Base-by-base conservation (phyloP, 805 yeast genomes). In the Saturnispora hagleri region DNA sequence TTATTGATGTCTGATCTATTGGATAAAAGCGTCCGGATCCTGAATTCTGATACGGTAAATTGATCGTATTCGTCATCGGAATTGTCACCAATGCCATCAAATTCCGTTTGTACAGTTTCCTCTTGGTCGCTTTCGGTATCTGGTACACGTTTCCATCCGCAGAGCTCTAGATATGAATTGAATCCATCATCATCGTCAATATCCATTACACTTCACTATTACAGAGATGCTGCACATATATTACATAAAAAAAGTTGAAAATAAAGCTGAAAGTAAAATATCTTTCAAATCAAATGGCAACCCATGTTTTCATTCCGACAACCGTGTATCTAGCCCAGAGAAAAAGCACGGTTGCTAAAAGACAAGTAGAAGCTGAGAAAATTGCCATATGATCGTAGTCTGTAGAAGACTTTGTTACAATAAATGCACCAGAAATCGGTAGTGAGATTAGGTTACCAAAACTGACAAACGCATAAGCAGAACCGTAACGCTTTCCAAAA, bases 401-500 rank as follows among this genome's bases (percentile, higher is more conserved):
- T 0, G 51, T 51, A 2, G 57, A 43, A 17, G 70, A 53, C 15
- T 69, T 70, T 43, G 67, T 60, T 6, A 73, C 63, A 34, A 67
- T 65, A 38, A 67, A 65, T 9, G 66, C 58, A 56, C 72, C 72
- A 9, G 76, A 70, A 18, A 75, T 67, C 7, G 82, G 81, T 18
- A 78, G 65, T 5, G 73, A 68, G n/a, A 75, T 69, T 15, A 79
- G 63, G 40, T 72, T 68, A 17, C 74, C 68, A 46, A 80, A 63
- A 48, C 87, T 76, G 12, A 79, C 80, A 58, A 80, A 64, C 47
- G 79, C 80, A 62, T 81, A 83, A 54, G 81, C 75, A 15, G 87
- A 73, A 0, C 89, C 89, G 57, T 80, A 85, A 20, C 84, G 67
- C 55, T 78, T 80, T 18, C 90, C 90, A 62, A 83, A 84, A 51